A percentile compares a stretch with the other conserved stretches of the same genome.
These are phyloP conservation scores for Barnettozyma pratensis DNA, from an alignment of 805 yeast genomes.

Conservation along the genomic window DNA sequence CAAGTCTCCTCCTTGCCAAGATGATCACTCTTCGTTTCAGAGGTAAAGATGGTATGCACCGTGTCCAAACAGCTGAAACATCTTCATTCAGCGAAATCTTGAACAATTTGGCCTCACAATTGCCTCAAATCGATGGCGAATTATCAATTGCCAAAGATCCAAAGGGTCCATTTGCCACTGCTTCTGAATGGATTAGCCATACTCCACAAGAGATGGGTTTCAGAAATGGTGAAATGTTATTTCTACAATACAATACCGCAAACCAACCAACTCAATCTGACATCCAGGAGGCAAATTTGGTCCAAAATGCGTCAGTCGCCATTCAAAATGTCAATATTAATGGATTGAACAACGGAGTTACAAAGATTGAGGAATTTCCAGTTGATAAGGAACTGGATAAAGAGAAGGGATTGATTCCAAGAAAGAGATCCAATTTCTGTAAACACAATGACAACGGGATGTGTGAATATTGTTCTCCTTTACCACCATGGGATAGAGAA, in stretches of 20 bases:
- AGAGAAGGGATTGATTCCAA: slow-evolving; percentile 65
- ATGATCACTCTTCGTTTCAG: slow-evolving; percentile 55
- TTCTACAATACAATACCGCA: slow-evolving; percentile 25
- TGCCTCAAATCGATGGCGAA: slow-evolving; percentile 22
- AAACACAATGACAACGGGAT: slow-evolving; percentile 90
- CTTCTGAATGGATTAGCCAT: slow-evolving; percentile 23
- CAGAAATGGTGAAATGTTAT: slow-evolving; percentile 46
- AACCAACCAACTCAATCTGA: background rate
- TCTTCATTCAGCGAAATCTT: slow-evolving; percentile 42
- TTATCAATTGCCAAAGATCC: slow-evolving; percentile 23
- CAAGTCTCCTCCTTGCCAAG: background rate
- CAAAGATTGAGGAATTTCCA: slow-evolving; percentile 45
- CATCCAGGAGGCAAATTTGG: background rate
- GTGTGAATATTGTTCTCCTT: slow-evolving; percentile 96
- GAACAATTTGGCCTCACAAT: slow-evolving; percentile 30
- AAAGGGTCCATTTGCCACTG: slow-evolving; percentile 23
- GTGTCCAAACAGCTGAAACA: slow-evolving; percentile 48
- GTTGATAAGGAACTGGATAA: slow-evolving; percentile 65
- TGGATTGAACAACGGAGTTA: background rate
- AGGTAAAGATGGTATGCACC: slow-evolving; percentile 76
- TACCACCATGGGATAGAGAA: slow-evolving; percentile 89
- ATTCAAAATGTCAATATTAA: background rate
- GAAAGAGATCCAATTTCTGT: slow-evolving; percentile 62
- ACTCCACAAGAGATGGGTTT: slow-evolving; percentile 34
- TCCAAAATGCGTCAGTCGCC: slow-evolving; percentile 4